Conservation (phyloP, 257 asterid species). For the Echium plantagineum region DNA sequence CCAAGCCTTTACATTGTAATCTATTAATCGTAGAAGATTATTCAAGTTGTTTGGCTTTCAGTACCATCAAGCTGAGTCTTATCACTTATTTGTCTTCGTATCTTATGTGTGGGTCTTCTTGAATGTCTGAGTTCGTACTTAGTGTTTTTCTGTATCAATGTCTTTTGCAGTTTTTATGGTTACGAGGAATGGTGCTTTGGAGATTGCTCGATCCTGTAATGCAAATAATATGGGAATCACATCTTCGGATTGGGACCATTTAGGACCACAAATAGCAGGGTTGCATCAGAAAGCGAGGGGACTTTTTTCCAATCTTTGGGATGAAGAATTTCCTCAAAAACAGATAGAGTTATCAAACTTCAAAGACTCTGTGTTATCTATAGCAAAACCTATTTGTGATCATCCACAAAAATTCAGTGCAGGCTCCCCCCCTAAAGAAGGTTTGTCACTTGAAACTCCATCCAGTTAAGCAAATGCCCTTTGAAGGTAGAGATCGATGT, state of each 20-base stretch:
- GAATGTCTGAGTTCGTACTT: background rate
- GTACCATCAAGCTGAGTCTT: no score
- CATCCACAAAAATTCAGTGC: conserved; percentile 28
- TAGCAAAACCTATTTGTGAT: conserved; percentile 24
- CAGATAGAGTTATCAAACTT: conserved; percentile 23
- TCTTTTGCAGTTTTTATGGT: conserved; percentile 31
- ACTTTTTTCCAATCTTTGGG: conserved; percentile 19
- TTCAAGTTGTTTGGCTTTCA: background rate
- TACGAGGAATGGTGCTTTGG: conserved; percentile 33
- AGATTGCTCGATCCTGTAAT: conserved; percentile 29
- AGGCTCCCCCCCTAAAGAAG: conserved; percentile 31
- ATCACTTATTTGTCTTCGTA: no score
- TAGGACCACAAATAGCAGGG: conserved; percentile 20
- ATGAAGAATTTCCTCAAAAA: conserved; percentile 20
- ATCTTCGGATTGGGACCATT: conserved; percentile 28
- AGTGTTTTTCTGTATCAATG: conserved; percentile 2
- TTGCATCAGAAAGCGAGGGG: conserved; percentile 21
- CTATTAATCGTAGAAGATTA: background rate
- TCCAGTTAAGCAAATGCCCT: no score
- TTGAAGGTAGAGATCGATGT: no score
- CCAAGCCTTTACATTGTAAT: background rate
- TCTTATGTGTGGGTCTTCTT: no score
- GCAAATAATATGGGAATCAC: conserved; percentile 18
- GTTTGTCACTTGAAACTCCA: conserved; percentile 10
- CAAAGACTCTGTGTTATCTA: conserved; percentile 23